Conservation (phyloP, 305 asterid species). For the Plantago rigida region DNA sequence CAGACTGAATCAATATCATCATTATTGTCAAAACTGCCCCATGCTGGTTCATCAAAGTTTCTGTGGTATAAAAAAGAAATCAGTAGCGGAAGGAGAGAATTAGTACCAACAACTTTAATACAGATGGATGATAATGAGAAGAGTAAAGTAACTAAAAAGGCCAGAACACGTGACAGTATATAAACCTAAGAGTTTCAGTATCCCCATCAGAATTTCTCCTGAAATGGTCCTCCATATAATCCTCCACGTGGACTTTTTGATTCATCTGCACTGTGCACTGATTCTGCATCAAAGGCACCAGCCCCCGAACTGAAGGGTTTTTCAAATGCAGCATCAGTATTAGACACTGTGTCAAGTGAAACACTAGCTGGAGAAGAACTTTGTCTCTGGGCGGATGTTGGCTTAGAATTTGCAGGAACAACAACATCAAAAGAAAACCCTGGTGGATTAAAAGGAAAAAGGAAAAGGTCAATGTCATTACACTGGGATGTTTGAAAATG, state of each 20-base stretch:
- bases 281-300: conserved; percentile 54
- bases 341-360: conserved; percentile 35
- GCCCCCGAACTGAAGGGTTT: conserved; percentile 39
- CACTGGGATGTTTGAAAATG: conserved; percentile 3
- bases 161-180: conserved; percentile 8
- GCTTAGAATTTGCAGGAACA: conserved; percentile 46
- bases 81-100: conserved; percentile 16
- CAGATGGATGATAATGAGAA: conserved; percentile 13
- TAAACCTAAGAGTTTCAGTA: conserved; percentile 60
- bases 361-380: conserved; percentile 50
- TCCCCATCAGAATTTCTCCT: conserved; percentile 64
- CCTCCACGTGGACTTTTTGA: conserved; percentile 65
- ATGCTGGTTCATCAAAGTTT: conserved; percentile 72
- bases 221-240: conserved; percentile 50
- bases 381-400: conserved; percentile 39
- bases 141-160: conserved; percentile 14
- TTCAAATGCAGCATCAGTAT: conserved; percentile 31
- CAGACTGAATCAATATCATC: conserved; percentile 94
- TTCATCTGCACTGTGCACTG: conserved; percentile 64
- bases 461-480: conserved; percentile 24
- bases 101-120: conserved; percentile 15
- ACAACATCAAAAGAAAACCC: conserved; percentile 75
- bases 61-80: conserved; percentile 32
- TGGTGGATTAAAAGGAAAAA: conserved; percentile 30
- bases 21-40: conserved; percentile 81